Base-by-base conservation (phyloP, 495 filamentous ascomycete genomes). In the Hypoxylon fuscum region DNA sequence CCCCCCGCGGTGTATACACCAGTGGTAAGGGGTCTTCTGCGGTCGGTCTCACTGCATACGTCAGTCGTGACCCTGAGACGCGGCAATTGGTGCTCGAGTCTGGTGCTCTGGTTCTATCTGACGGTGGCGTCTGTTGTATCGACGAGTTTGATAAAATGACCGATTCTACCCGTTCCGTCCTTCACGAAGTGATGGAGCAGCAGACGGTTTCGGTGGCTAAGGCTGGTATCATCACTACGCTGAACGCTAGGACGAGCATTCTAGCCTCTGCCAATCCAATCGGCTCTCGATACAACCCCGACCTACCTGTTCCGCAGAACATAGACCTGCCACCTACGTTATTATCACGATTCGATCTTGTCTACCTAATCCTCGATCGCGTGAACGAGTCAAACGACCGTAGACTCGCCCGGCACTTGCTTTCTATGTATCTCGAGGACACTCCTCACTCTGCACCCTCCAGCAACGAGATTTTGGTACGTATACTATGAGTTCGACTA, bases 131-230 rank as follows among this genome's bases (percentile, higher is more conserved):
- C 55, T 98, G 95, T 81, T 98, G 95, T 72, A 98, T 98, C 73
- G 95, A 98, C 67, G 95, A 98, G 74, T 98, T 98, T 65, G 95
- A 98, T 80, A 98, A 98, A 76, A 98, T 98, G 95, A 93, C 89
- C 49, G 95, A 98, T 52, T 86, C 93, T 20, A 98, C 96, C 0
- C 88, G 95, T 29, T 97, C 93, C 2, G 95, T 98, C 8, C 83
- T 98, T 29, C 95, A 98, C 81, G 95, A 98, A 86, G 95, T 98
- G 14, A 98, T 98, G 95, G 95, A 98, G 71, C 95, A 98, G 75
- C 95, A 98, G 79, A 98, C 95, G 1, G 94, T 98, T 10, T 98
- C 96, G 1, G 96, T 98, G 57, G 95, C 95, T 56, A 98, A 98
- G 80, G 95, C 95, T 1, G 95, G 95, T 68, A 98, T 98, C 77